Base-by-base conservation (phyloP, 257 asterid genomes). In the Salvia splendens region DNA sequence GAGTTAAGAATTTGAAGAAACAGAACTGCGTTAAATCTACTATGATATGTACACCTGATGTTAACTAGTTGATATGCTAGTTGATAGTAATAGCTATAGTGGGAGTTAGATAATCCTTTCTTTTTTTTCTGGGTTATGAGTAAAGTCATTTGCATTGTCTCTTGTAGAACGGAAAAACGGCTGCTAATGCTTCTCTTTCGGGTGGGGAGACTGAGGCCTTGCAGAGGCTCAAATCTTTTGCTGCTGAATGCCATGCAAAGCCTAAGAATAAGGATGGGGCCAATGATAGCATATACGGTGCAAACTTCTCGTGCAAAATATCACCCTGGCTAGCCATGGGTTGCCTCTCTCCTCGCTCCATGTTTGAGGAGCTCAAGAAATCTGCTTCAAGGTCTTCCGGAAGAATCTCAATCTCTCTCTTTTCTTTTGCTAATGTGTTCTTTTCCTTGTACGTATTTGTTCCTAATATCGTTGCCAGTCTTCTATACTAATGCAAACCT, bases 261-360 rank as follows among this genome's bases (percentile, higher is more conserved):
- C 90, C 90, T 16, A 78, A 54, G 60, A 81, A 73, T 30, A 81
- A 82, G 61, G 85, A 84, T 72, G 95, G 87, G 56, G 67, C 80
- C 33, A 82, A 71, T 24, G 89, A 84, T 63, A 86, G 92, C 85
- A 86, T 91, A 62, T 94, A 86, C 52, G 98, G 98, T 78, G 96
- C 99, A 38, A 94, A 91, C 70, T 87, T 94, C 72, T 94, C 96
- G 1, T 88, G 99, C 84, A 91, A 89, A 74, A 89, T 94, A 79
- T 91, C 99, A 10, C 99, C 99, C 5, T 94, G 99, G 99, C 92
- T 94, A 24, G 91, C 98, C 65, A 82, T 87, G 91, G 99, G 99
- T 33, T 91, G 98, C 80, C 96, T 94, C 67, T 94, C 99, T 74
- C 98, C 99, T 17, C 97, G 99, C 8, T 85, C 89, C 76, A 85